A percentile compares a stretch with the other conserved stretches of the same genome.
These are phyloP conservation scores for Candida mesenterica DNA, from an alignment of 1,139 yeast genomes.

Conservation along the genomic window DNA sequence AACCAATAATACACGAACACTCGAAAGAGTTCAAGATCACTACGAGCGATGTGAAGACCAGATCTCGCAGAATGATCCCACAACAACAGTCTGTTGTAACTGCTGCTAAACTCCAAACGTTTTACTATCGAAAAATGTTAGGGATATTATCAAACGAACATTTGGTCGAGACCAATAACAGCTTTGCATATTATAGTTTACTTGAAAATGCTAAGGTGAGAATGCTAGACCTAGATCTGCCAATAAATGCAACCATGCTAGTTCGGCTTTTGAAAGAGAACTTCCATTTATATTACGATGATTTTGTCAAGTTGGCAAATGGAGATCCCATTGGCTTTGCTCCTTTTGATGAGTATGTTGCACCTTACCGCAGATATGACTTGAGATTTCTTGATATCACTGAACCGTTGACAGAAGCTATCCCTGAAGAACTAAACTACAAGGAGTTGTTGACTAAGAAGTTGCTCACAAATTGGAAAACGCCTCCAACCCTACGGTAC, in stretches of 20 bases:
- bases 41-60: slow-evolving; percentile 58
- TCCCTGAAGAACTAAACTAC: no score
- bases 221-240: slow-evolving; percentile 47
- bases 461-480: slow-evolving; percentile 43
- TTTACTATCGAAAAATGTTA: slow-evolving; percentile 42
- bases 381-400: slow-evolving; percentile 4
- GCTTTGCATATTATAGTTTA: slow-evolving; percentile 21
- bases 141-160: slow-evolving; percentile 13
- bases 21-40: slow-evolving; percentile 8
- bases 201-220: slow-evolving; percentile 46
- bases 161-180: neutral
- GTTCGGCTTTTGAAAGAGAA: slow-evolving; percentile 36
- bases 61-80: slow-evolving; percentile 44
- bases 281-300: slow-evolving; percentile 34
- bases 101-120: slow-evolving; percentile 55
- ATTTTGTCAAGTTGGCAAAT: slow-evolving; percentile 43
- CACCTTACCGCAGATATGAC: slow-evolving; percentile 10
- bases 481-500: slow-evolving; percentile 54
- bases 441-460: slow-evolving; percentile 12
- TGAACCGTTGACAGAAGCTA: no score
- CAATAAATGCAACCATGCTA: slow-evolving; percentile 40
- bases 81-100: slow-evolving; percentile 44
- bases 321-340: slow-evolving; percentile 47
- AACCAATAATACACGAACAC: slow-evolving; percentile 18
- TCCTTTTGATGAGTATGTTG: slow-evolving; percentile 31